Percentiles rank a stretch among this genome's conserved stretches.
phyloP scores from a whole-genome alignment of 768 basidiomycete genomes.

The Panaeolus papilionaceus region DNA sequence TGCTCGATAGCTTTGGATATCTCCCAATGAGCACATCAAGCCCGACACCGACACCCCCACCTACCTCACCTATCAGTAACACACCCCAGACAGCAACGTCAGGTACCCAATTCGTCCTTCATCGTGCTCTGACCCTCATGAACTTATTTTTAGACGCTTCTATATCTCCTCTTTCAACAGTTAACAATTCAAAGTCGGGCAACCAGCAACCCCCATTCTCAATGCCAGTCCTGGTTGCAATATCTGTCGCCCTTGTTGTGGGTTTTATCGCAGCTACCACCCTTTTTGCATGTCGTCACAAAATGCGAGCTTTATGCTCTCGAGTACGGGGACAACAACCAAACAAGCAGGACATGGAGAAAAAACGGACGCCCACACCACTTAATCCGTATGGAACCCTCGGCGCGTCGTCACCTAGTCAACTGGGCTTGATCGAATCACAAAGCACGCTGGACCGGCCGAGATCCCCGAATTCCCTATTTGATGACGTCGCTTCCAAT shows the following conservation, averaged over 20 bases:
- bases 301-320: neutral
- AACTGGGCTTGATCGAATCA: neutral
- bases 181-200: neutral
- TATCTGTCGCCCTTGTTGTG: neutral
- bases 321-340: neutral
- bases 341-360: neutral
- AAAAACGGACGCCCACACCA: neutral
- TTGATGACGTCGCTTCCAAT: neutral
- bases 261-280: neutral
- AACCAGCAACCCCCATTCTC: neutral
- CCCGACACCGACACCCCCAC: too few species aligned
- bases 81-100: too few species aligned
- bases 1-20: constrained; percentile 1
- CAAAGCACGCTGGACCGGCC: neutral
- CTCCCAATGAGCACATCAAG: neutral
- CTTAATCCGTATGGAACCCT: neutral
- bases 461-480: neutral
- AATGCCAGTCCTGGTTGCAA: neutral
- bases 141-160: neutral
- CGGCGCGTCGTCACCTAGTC: neutral
- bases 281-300: neutral
- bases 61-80: too few species aligned
- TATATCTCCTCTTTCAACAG: neutral
- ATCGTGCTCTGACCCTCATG: neutral
- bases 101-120: too few species aligned